Evolutionary conservation across 352 stramenopile species (phyloP), one percentile per base, ranked within the genome.

Genomic region (Plasmopara muralis): DNA sequence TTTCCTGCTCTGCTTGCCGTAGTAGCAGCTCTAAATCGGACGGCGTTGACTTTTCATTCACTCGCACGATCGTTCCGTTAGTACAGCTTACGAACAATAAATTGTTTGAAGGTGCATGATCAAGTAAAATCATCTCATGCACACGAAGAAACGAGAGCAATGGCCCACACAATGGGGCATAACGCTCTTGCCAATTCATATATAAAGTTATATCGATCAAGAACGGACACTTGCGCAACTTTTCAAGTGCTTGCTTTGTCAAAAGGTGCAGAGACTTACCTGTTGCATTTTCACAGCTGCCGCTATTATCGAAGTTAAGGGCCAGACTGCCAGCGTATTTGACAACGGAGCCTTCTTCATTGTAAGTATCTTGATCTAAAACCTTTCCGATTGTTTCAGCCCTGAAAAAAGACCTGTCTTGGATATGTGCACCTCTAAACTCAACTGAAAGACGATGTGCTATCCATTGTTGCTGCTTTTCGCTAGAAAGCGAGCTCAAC

Each of bases 111-210:
- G 62, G 51, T 57, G 62, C 79, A 86, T 87, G 77, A 87, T 90
- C 79, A 84, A 70, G 28, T 47, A 76, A 47, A 69, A 87, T 86
- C 75, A 87, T 82, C 64, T 90, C 80, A 85, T 90, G 73, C 77
- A 77, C 64, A 50, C 72, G 65, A 68, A 90, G 65, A 74, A 90
- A 90, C 37, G 51, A 60, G 53, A 66, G 73, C 64, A 90, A 56
- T 4, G 75, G 43, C 42, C 77, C 80, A 67, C 77, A 87, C 33
- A 72, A 64, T 1, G 69, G 72, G 38, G 64, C 77, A 70, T 79
- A 90, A 14, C 50, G 62, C 56, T 81, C 71, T 57, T 64, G 64
- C 74, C 74, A 85, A 57, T 76, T 51, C 60, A 72, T 74, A 62
- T 67, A 79, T 50, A 73, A 50, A 31, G 55, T 63, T 49, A 88